Evolutionary conservation across 805 yeast species (phyloP).

Genomic region (Pichia insulana): DNA sequence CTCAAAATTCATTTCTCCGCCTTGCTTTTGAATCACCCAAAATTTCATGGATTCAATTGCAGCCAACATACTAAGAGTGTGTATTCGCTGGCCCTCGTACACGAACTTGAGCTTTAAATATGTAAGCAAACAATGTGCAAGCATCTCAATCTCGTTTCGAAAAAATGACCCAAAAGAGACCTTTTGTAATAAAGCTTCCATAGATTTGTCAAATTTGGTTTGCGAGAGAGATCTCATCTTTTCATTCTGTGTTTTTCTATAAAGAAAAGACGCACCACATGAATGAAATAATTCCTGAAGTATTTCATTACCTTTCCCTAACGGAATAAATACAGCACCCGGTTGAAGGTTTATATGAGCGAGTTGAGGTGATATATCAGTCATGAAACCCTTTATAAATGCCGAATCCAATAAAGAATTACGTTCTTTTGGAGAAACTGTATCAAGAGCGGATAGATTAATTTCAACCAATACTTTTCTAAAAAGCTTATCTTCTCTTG

Average conservation of each 20-base stretch:
- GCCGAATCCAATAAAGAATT: conserved; percentile 22
- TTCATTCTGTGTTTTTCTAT: conserved; percentile 15
- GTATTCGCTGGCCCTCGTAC: conserved; percentile 20
- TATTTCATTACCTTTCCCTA: conserved; percentile 23
- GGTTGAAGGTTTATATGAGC: conserved; percentile 34
- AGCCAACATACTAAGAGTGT: conserved; percentile 28
- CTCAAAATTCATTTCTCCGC: neutral
- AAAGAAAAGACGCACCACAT: conserved; percentile 34
- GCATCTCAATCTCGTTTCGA: conserved; percentile 32
- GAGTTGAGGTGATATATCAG: conserved; percentile 33
- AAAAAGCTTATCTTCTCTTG: conserved; percentile 15
- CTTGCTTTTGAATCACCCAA: conserved; percentile 17
- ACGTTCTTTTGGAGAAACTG: neutral
- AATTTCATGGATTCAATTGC: conserved; percentile 30
- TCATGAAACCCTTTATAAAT: conserved; percentile 34
- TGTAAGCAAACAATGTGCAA: conserved; percentile 31
- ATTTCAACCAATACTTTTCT: conserved; percentile 16
- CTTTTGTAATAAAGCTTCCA: conserved; percentile 16
- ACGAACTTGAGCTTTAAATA: conserved; percentile 32
- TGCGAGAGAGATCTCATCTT: conserved; percentile 20
- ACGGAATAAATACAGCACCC: conserved; percentile 32
- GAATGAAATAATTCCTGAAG: conserved; percentile 30
- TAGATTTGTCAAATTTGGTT: conserved; percentile 15
- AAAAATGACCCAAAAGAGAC: conserved; percentile 17
- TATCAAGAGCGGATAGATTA: conserved; percentile 1